Evolutionary conservation across 768 basidiomycete species (phyloP), one percentile per base, ranked within the genome.

Genomic region (Sistotremastrum niveocremeum): DNA sequence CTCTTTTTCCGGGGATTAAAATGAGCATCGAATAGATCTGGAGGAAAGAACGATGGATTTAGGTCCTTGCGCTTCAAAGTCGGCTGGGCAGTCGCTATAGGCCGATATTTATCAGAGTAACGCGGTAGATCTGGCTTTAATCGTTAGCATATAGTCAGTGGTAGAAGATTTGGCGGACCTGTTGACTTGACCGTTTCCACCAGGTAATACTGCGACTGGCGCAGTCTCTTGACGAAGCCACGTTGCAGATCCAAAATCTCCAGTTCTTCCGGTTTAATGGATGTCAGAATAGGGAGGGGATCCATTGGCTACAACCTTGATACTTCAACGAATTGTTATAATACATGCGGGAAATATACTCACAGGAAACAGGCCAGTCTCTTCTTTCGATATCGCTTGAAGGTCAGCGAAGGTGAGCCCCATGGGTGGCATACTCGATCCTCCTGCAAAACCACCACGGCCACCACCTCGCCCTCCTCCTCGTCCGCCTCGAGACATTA

Each of bases 51-150:
- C 0, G 81, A 73, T 46, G 73, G 71, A 49, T 87, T 74, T 3
- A 90, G 64, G 30, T 84, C 78, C 52, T 72, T 77, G 42, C 76
- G 71, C 57, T 79, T 82, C 48, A 90, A 67, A 36, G 72, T 66
- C 7, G 85, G 83, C 47, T 79, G 78, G 1, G 72, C 70, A 5
- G 70, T 56, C 5, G 66, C 59, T 6, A 77, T 77, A 2, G 79
- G 76, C 5, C 79, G 72, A 59, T 88, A 87, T 61, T 84, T 85
- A 62, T 90, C 87, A 11, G 84, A 86, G 58, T 87, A 90, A 31
- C 83, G 77, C 38, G 81, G 76, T 4, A 89, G 63, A 38, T 86
- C 87, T 84, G 53, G 29, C 50, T 30, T 5, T n/a, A n/a, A 30
- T 2, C 20, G 9, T 39, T 28, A 47, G 35, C 28, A 32, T 37